Base-by-base conservation (phyloP, 2,329 filamentous ascomycete genomes). In the Fusarium oxysporum region DNA sequence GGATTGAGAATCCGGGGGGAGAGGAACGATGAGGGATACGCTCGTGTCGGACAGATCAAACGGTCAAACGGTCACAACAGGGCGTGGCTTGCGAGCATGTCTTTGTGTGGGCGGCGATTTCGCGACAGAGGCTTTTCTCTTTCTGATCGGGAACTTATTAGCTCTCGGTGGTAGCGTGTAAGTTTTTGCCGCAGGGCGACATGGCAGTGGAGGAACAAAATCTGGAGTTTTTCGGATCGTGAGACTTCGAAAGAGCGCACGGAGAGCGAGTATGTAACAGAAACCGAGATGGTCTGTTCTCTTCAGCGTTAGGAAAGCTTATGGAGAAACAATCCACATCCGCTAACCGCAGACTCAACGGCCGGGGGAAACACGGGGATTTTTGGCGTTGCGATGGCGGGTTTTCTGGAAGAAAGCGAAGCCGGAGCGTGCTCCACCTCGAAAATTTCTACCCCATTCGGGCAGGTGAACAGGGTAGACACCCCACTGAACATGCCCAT, bases 371-470 rank as follows among this genome's bases (percentile, higher is more conserved):
- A 68, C 53, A 67, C 62, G 70, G 70, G 51, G 70, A 60, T 61
- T 63, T 61, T 62, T 66, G 56, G 63, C 63, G 56, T 64, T 70
- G 60, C 69, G 68, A 76, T 70, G 70, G 63, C 61, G 70, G 70
- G 72, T 71, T 75, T 76, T 76, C 74, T 75, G 62, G 72, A 76
- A 76, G 50, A 72, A 76, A 76, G 65, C 70, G 72, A 73, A 72
- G 62, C 71, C 65, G 70, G 63, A 62, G 61, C 41, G 33, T 62
- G 48, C 63, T 56, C 62, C 69, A 37, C 64, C 43, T 51, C 50
- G 32, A 41, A 62, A 64, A 54, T 50, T 43, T 40, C 48, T 45
- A 59, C 56, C 74, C 73, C 50, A 54, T 77, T 77, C 61, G 45
- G 76, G 74, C 74, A 77, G 76, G 76, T 67, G 51, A 51, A 23